Evolutionary conservation across 768 basidiomycete species (phyloP).

Genomic region (Kwoniella sp.): DNA sequence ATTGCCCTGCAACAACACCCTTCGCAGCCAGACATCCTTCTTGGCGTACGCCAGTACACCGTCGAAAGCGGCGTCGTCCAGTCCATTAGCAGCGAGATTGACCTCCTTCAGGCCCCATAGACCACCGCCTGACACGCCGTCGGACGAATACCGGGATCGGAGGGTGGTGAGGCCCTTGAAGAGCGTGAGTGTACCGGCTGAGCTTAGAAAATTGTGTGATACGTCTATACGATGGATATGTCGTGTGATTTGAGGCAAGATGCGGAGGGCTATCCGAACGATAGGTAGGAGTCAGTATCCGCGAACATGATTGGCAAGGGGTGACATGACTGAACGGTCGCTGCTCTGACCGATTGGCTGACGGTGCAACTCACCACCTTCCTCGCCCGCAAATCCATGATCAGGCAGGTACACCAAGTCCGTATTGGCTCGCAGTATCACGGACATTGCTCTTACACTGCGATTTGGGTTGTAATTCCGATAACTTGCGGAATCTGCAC

Average conservation of each 20-base stretch:
- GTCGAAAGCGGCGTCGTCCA: conserved; percentile 39
- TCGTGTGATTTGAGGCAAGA: conserved; percentile 36
- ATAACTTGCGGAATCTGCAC: too few species aligned
- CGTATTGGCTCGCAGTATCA: conserved; percentile 37
- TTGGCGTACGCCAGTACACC: conserved; percentile 42
- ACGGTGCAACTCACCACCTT: conserved; percentile 38
- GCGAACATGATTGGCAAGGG: too few species aligned
- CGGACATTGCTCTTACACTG: too few species aligned
- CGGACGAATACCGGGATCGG: conserved; percentile 33
- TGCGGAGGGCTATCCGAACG: conserved; percentile 41
- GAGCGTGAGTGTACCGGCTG: conserved; percentile 33
- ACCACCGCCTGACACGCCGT: conserved; percentile 1
- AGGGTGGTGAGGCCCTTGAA: conserved; percentile 37
- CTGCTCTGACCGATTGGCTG: neutral
- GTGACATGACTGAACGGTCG: neutral
- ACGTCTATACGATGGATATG: conserved; percentile 43
- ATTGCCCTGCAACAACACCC: conserved; percentile 41
- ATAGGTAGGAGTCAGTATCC: neutral
- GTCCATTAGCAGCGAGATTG: conserved; percentile 38
- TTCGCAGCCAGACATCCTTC: conserved; percentile 37
- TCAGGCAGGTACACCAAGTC: conserved; percentile 47
- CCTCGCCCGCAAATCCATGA: conserved; percentile 47
- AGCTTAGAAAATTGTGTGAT: conserved; percentile 48
- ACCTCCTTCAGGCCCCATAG: conserved; percentile 46
- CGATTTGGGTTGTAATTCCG: too few species aligned